Evolutionary conservation across 2,329 filamentous ascomycete genomes (phyloP), one percentile per base, ranked within the genome.

Genomic region (Phoma sp.): DNA sequence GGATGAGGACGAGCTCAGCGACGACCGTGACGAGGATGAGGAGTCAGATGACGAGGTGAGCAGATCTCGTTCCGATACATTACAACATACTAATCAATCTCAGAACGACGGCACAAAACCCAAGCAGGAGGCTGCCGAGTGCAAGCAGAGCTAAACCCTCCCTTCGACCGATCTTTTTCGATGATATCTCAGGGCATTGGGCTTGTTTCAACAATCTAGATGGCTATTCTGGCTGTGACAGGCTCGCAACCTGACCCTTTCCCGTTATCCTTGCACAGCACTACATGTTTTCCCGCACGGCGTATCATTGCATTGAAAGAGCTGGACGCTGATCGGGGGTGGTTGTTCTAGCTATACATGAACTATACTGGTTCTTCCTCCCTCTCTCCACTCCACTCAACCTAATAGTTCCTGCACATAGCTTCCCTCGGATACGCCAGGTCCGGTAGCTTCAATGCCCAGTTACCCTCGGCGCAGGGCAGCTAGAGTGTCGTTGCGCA

Each of bases 1-100:
- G 53, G 93, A 96, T 47, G 90, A 93, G 61, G 91, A 96, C 57
- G 91, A 96, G 62, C 82, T 90, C 54, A 91, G 89, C 69, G 89
- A 93, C 57, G 90, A 95, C 68, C 84, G 84, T 49, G 86, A 95
- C 47, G 91, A 96, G 53, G 92, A 96, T 51, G 75, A 77, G 37
- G 75, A 77, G 57, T 75, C 74, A 46, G 74, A 77, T 53, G 74
- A 77, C 32, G 74, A 77, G 63, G 75, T 76, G 67, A 49, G 67
- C 45, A 43, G 4, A 15, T 10, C 7, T 12, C 23, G 30, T 14
- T 3, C 9, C 5, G 10, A 26, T 10, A 11, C n/a, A 42, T 20
- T 42, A 6, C 5, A 21, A 9, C 7, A 15, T 25, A 36, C 62
- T 72, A 57, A 71, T 56, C 32, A 4, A 7, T 17, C 2, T 3